These are phyloP conservation scores for Hygrophoropsis aurantiaca DNA, from an alignment of 768 basidiomycete species.

Conservation along the genomic window DNA sequence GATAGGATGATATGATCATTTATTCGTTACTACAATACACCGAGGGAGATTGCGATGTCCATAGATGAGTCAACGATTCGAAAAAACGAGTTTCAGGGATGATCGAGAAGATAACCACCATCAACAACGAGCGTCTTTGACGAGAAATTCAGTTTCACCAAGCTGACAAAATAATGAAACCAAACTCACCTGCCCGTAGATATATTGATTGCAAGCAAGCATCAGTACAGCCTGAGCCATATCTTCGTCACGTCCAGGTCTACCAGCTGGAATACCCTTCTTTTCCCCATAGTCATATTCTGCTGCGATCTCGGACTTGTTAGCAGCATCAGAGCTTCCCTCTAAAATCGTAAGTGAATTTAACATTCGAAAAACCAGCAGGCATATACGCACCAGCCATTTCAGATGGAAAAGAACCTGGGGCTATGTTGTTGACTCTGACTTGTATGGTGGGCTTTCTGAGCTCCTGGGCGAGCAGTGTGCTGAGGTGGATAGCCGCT, in stretches of 20 bases:
- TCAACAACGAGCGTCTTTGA: slow-evolving; percentile 22
- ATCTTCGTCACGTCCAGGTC: slow-evolving; percentile 33
- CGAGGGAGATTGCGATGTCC: too few relatives aligned
- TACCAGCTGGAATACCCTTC: slow-evolving; percentile 33
- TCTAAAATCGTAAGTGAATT: neutral
- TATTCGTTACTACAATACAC: too few relatives aligned
- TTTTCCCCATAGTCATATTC: slow-evolving; percentile 29
- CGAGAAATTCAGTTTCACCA: neutral
- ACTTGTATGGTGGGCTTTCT: slow-evolving; percentile 25
- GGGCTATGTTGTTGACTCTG: slow-evolving; percentile 35
- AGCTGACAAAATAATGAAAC: neutral
- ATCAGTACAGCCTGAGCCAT: slow-evolving; percentile 33
- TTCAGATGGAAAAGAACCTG: slow-evolving; percentile 36
- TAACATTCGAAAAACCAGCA: neutral
- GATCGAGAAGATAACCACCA: slow-evolving; percentile 27
- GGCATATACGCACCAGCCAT: slow-evolving; percentile 22
- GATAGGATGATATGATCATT: too few relatives aligned
- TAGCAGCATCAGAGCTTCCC: slow-evolving; percentile 23
- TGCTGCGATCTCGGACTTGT: slow-evolving; percentile 30
- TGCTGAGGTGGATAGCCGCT: slow-evolving; percentile 33
- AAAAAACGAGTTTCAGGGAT: slow-evolving; percentile 24
- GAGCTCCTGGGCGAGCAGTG: slow-evolving; percentile 34
- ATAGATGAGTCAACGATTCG: too few relatives aligned
- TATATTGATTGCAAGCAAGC: slow-evolving; percentile 31
- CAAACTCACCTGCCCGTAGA: slow-evolving; percentile 32